Evolutionary conservation across 495 filamentous ascomycete genomes (phyloP), one percentile per base, ranked within the genome.

Genomic region (Hypoxylon lienhwacheense): DNA sequence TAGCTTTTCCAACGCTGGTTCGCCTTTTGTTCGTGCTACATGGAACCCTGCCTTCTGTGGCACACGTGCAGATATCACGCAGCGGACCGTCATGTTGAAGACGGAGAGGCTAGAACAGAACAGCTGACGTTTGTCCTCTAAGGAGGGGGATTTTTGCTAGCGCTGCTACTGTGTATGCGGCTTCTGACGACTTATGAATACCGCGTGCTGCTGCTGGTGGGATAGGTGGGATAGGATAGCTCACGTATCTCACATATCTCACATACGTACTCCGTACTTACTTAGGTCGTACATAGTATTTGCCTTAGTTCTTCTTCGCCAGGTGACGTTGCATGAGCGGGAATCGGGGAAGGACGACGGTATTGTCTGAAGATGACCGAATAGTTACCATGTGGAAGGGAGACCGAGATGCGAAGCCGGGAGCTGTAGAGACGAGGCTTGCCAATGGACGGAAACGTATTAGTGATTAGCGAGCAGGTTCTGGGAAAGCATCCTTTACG

Each of bases 1-100:
- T 39, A 44, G 15, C 47, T 28, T 46, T 47, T 33, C 40, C 14
- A 56, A 62, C 55, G 58, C 53, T 45, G 58, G 51, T 43, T 53
- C 58, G 58, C 36, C 53, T 56, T 45, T 59, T 26, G 4, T 51
- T 35, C 39, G 57, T 50, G 57, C 50, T 34, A 59, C 53, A 43
- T 43, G 56, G 37, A 45, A 54, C 45, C 56, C 50, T 60, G 56
- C 56, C 44, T n/a, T 20, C 50, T 45, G 58, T 51, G 47, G 58
- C 53, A 62, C 58, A 57, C 58, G 58, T 62, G 58, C 58, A 62
- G 52, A 53, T 62, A 62, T 62, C 58, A 62, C 58, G 53, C 47
- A 62, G 46, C 51, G 37, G 36, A 35, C 43, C 37, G 39, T 60
- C 36, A 53, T 47, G 20, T 48, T 34, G 29, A 44, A 53, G 43